Conservation (phyloP, 331 rosid genomes). For the Rhamnella rubrinervis region DNA sequence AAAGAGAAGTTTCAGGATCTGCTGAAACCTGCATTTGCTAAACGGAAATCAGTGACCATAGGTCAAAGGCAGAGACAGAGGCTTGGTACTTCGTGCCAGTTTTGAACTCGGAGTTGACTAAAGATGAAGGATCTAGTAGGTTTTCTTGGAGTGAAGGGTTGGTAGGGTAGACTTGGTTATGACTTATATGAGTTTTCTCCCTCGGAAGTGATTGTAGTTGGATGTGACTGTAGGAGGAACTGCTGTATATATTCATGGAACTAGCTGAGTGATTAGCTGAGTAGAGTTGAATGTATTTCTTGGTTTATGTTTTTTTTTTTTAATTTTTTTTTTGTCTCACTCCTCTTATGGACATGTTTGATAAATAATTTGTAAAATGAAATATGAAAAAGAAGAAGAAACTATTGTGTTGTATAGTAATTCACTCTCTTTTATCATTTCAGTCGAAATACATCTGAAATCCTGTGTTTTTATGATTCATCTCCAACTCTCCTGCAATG, state of each 20-base stretch:
- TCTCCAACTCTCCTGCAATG: background rate
- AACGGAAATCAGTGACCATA: slow-evolving; percentile 54
- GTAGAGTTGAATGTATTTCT: slow-evolving; percentile 56
- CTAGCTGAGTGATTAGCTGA: slow-evolving; percentile 41
- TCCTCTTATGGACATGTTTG: slow-evolving; percentile 49
- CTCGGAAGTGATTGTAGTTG: slow-evolving; percentile 30
- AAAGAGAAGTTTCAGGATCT: slow-evolving; percentile 73
- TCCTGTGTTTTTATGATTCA: too few species aligned
- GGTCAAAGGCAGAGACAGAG: slow-evolving; percentile 95
- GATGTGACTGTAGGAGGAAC: slow-evolving; percentile 30
- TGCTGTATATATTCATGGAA: slow-evolving; percentile 67
- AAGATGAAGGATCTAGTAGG: slow-evolving; percentile 39
- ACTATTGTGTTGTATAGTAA: slow-evolving; percentile 21
- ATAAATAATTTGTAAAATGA: slow-evolving; percentile 57
- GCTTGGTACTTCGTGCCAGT: slow-evolving; percentile 99
- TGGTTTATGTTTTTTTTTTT: slow-evolving; percentile 21
- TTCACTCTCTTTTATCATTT: background rate
- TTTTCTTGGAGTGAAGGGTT: slow-evolving; percentile 46
- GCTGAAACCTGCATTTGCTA: slow-evolving; percentile 72
- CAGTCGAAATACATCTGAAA: too few species aligned
- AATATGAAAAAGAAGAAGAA: slow-evolving; percentile 3
- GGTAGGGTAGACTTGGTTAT: slow-evolving; percentile 40
- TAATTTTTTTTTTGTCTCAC: slow-evolving; percentile 18
- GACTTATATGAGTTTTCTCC: slow-evolving; percentile 38
- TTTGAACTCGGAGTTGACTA: slow-evolving; percentile 60